Evolutionary conservation across 1,284 basidiomycete genomes (phyloP).

Genomic region (Lentinula novae-zelandiae): DNA sequence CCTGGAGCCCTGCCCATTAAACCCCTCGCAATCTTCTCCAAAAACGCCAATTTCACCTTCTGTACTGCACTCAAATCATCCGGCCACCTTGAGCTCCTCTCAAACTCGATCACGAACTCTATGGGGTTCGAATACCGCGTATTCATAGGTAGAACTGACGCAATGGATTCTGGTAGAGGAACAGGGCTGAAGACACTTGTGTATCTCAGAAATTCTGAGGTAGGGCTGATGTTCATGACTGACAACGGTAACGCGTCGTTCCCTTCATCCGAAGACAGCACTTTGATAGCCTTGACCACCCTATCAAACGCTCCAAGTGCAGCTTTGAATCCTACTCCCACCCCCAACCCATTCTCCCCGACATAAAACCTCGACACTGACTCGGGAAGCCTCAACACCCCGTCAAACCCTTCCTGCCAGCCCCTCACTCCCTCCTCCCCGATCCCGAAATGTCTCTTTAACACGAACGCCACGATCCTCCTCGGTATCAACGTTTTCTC

Average conservation of each 20-base stretch:
- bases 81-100: conserved; percentile 91
- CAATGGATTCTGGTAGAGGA: conserved; percentile 43
- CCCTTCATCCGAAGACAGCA: conserved; percentile 51
- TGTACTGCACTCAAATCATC: conserved; percentile 92
- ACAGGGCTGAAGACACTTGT: conserved; percentile 80
- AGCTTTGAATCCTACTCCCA: conserved; percentile 68
- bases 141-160: conserved; percentile 43
- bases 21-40: conserved; percentile 70
- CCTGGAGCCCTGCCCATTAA: conserved; percentile 54
- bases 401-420: conserved; percentile 65
- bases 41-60: conserved; percentile 92
- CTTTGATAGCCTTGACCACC: conserved; percentile 76
- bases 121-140: conserved; percentile 70
- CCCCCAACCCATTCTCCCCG: conserved; percentile 30
- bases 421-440: conserved; percentile 45
- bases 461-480: conserved; percentile 72
- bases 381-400: conserved; percentile 65
- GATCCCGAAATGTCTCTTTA: conserved; percentile 75
- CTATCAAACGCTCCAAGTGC: conserved; percentile 80
- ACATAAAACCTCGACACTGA: conserved; percentile 47
- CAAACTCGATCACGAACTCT: conserved; percentile 81
- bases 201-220: conserved; percentile 77
- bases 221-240: conserved; percentile 74
- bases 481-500: conserved; percentile 79
- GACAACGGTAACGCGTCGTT: conserved; percentile 65